phyloP scores from a whole-genome alignment of 106 monocot species.

The Acorus calamus region DNA sequence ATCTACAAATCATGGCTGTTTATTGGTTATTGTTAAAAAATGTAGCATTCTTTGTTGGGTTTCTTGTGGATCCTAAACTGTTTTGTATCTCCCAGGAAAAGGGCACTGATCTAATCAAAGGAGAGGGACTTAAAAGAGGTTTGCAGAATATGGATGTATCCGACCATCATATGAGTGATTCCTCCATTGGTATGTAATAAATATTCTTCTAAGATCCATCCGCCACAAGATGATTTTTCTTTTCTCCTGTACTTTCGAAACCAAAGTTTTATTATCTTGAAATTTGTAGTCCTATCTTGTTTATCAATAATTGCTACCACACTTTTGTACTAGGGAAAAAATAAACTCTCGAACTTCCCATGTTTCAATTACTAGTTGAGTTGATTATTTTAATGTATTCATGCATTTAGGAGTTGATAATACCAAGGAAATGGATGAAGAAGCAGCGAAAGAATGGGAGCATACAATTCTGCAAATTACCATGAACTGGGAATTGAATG shows the following conservation, averaged over 20 bases:
- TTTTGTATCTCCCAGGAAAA: slow-evolving; percentile 45
- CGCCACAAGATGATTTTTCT: too few species aligned
- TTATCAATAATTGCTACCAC: too few species aligned
- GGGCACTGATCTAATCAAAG: slow-evolving; percentile 32
- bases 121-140: slow-evolving; percentile 65
- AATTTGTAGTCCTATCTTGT: too few species aligned
- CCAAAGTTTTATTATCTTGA: background rate
- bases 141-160: slow-evolving; percentile 46
- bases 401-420: slow-evolving; percentile 32
- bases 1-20: background rate
- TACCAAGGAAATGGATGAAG: slow-evolving; percentile 76
- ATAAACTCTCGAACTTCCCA: background rate
- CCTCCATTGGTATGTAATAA: slow-evolving; percentile 32
- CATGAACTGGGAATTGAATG: slow-evolving; percentile 94
- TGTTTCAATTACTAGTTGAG: background rate
- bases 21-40: background rate
- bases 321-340: too few species aligned
- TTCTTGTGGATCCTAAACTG: background rate
- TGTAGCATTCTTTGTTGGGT: background rate
- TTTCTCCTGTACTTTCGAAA: too few species aligned
- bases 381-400: background rate
- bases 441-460: slow-evolving; percentile 94
- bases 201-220: too few species aligned
- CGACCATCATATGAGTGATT: slow-evolving; percentile 55
- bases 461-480: slow-evolving; percentile 76